Base-by-base conservation (phyloP, 208 protist genomes). In the Crithidia mellificae region DNA sequence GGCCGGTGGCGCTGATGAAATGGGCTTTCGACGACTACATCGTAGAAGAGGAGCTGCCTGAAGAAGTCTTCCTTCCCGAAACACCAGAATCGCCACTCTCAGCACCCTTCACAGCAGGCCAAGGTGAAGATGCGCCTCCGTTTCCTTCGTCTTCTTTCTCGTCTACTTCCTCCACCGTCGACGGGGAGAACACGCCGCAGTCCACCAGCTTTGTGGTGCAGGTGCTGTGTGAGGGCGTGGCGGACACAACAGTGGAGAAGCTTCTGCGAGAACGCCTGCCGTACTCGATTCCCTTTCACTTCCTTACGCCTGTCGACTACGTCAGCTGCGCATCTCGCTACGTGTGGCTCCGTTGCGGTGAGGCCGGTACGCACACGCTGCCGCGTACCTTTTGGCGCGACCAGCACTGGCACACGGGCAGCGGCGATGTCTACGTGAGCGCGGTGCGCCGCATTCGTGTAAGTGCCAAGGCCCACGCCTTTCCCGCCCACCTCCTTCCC, bases 11-110 rank as follows among this genome's bases (percentile, higher is more conserved):
- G 2, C 71, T 95, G 24, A 71, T 95, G 61, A 95, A 95, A 73
- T 95, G 90, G 87, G 77, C 90, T 15, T 95, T 92, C 66, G 90
- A 95, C 52, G 90, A 95, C 61, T 88, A 81, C 54, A 65, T 89
- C 44, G 81, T 95, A 24, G 76, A 91, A 62, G 86, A 95, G 55
- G 53, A 79, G 50, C 69, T 91, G 20, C 75, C 84, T 3, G 63
- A 52, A 6, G 55, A 61, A 30, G 52, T 62, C 11, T 52, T 82
- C 32, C 12, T 58, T 2, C 24, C 50, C 24, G 24, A n/a, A n/a
- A n/a, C n/a, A n/a, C n/a, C n/a, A n/a, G n/a, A n/a, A n/a, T n/a
- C n/a, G n/a, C n/a, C n/a, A 61, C 19, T 14, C 5, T 1, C 22
- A n/a, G 15, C 17, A 6, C 17, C n/a, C n/a, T n/a, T n/a, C n/a